A percentile compares a stretch with the other conserved stretches of the same genome.
Conservation (phyloP, 1,139 yeast genomes). For the Saccharomyces hybrid region DNA sequence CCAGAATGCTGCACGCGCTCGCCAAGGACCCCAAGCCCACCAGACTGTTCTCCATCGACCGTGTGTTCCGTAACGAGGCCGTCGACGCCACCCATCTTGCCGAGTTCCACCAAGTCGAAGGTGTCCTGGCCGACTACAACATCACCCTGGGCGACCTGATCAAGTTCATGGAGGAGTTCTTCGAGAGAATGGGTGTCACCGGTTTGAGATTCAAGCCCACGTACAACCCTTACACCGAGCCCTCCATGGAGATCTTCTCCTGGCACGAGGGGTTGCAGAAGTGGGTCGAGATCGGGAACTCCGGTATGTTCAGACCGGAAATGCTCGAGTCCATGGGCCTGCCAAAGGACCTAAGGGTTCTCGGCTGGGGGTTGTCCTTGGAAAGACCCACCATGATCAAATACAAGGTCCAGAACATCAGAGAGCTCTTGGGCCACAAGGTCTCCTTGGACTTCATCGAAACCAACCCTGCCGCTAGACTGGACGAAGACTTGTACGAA, state of each 20-base stretch:
- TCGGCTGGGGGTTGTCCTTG: conserved; percentile 95
- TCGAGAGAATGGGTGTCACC: conserved; percentile 93
- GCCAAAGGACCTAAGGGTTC: conserved; percentile 86
- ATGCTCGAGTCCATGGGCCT: conserved; percentile 98
- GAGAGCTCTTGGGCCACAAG: conserved; percentile 92
- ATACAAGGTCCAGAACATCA: conserved; percentile 88
- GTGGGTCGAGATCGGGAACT: conserved; percentile 99
- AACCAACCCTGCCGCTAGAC: conserved; percentile 94
- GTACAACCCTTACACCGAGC: conserved; percentile 98
- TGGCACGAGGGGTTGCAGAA: conserved; percentile 91
- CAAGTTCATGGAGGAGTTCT: conserved; percentile 97
- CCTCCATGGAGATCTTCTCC: conserved; percentile 94
- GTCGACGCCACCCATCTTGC: conserved; percentile 99
- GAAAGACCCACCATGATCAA: conserved; percentile 99
- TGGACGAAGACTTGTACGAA: conserved; percentile 59
- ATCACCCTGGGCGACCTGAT: conserved; percentile 92
- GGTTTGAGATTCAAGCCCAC: conserved; percentile 96
- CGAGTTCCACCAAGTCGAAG: conserved; percentile 98
- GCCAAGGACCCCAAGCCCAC: conserved; percentile 89
- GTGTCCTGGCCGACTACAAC: conserved; percentile 95
- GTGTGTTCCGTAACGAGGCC: conserved; percentile 99
- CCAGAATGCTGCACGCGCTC: conserved; percentile 77
- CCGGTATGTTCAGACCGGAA: conserved; percentile 99
- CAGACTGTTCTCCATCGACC: conserved; percentile 89
- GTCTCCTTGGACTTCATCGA: conserved; percentile 90